Base-by-base conservation (phyloP, 2,329 filamentous ascomycete species). In the Botrytis pseudocinerea region DNA sequence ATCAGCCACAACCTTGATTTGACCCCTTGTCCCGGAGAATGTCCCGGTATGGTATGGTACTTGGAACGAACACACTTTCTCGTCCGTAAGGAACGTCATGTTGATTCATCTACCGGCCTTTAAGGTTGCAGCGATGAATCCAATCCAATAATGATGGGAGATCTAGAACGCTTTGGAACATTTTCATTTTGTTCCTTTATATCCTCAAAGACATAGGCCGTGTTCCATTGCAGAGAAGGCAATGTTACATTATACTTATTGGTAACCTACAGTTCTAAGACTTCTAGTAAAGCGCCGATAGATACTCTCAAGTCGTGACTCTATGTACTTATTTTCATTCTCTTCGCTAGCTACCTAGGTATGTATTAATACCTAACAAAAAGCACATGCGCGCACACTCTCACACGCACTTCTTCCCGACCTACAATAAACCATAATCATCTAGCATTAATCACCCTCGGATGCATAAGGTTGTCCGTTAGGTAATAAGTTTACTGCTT, bases 1-100 rank as follows among this genome's bases (percentile, higher is more conserved):
- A 25, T 57, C 35, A 40, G 64, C 48, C 64, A 57, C 46, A 57
- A 68, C 64, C 64, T 68, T 68, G 64, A 57, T 68, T 68, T 64
- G 12, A 51, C n/a, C 18, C 25, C 63, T 46, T 51, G 32, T 38
- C 18, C 61, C n/a, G 44, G 61, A 20, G 16, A 35, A n/a, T 9
- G 35, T 25, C 25, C 35, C 25, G 38, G 38, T 40, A 8, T 9
- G 25, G 35, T 40, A 16, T 25, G 60, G 60, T 35, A 40, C 14
- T n/a, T 40, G 16, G 38, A 40, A 40, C 14, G 35, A 25, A 40
- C 40, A 40, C 59, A 40, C 35, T 6, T 61, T 61, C 59, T 40
- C 59, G 22, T 61, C 35, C 59, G 7, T 42, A n/a, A 44, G 16
- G 9, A 63, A 42, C 60, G 60, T 42, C 60, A 63, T 61, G 40